These are phyloP conservation scores for Fraxinus floribunda DNA, from an alignment of 305 asterid genomes.

Conservation along the genomic window DNA sequence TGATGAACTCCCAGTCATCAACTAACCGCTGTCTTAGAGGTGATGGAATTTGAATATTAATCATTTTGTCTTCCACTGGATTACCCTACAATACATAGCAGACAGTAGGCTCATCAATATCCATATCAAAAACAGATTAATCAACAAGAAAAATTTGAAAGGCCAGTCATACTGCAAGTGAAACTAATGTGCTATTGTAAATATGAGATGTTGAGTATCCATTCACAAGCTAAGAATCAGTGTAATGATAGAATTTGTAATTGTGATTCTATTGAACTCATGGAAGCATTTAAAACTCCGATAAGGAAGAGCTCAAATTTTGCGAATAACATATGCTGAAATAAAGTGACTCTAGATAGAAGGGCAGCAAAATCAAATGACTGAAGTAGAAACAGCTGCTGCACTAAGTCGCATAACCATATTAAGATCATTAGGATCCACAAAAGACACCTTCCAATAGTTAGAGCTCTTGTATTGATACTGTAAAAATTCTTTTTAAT, in stretches of 20 bases:
- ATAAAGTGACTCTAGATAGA: not conserved
- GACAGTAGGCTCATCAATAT: slow-evolving; percentile 21
- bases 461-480: not conserved
- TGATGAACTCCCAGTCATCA: slow-evolving; percentile 77
- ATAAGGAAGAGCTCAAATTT: slow-evolving; percentile 2
- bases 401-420: not conserved
- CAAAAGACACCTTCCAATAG: not conserved
- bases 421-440: not conserved
- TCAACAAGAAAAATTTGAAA: not conserved
- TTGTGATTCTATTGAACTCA: slow-evolving; percentile 1
- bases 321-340: slow-evolving; percentile 9
- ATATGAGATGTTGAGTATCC: not conserved
- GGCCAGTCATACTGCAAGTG: not conserved
- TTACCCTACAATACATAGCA: slow-evolving; percentile 32
- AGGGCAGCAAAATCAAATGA: not conserved
- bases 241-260: not conserved
- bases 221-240: not conserved
- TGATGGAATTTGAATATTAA: slow-evolving; percentile 71
- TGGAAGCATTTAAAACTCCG: not conserved
- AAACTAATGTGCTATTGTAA: not conserved
- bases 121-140: not conserved
- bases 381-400: slow-evolving; percentile 7
- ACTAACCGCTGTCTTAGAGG: slow-evolving; percentile 71
- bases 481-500: not conserved
- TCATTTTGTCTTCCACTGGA: slow-evolving; percentile 55